A percentile compares a stretch with the other conserved stretches of the same genome.
phyloP scores from a whole-genome alignment of 805 yeast genomes.

The Metschnikowia sp. region DNA sequence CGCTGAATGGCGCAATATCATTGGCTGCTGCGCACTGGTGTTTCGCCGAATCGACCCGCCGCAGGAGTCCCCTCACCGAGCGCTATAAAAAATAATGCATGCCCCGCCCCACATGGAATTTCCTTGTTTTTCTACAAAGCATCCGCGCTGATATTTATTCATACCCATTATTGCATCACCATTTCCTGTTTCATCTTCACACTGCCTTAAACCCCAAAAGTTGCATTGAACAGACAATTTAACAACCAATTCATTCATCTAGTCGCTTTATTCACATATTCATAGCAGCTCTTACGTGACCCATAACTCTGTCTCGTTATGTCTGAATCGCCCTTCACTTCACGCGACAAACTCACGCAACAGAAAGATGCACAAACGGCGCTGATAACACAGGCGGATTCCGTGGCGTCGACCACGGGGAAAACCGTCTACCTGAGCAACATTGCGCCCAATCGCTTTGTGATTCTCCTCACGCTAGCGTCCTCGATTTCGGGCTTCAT shows the following conservation, averaged over 20 bases:
- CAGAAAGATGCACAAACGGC: conserved; percentile 4
- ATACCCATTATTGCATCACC: neutral
- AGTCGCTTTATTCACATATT: too few species aligned
- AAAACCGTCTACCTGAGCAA: conserved; percentile 7
- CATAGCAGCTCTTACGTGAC: too few species aligned
- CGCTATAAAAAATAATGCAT: neutral
- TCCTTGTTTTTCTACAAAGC: neutral
- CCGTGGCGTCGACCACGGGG: conserved; percentile 5
- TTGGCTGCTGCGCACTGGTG: neutral
- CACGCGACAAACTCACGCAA: conserved; percentile 7
- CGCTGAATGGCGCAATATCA: conserved; percentile 4
- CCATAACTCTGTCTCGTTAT: neutral
- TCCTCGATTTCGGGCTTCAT: conserved; percentile 92
- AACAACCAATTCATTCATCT: too few species aligned
- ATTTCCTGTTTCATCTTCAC: neutral
- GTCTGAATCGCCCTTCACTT: conserved; percentile 5
- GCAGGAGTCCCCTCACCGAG: neutral
- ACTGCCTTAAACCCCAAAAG: neutral
- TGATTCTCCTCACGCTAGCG: conserved; percentile 64
- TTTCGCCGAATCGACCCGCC: conserved; percentile 1
- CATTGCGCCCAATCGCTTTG: conserved; percentile 44
- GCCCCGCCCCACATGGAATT: neutral
- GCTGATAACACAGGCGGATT: conserved; percentile 7
- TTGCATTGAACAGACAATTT: too few species aligned
- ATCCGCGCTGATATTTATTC: neutral